These are phyloP conservation scores for Mariannaea elegans DNA, from an alignment of 2,329 filamentous ascomycete species.

Conservation along the genomic window DNA sequence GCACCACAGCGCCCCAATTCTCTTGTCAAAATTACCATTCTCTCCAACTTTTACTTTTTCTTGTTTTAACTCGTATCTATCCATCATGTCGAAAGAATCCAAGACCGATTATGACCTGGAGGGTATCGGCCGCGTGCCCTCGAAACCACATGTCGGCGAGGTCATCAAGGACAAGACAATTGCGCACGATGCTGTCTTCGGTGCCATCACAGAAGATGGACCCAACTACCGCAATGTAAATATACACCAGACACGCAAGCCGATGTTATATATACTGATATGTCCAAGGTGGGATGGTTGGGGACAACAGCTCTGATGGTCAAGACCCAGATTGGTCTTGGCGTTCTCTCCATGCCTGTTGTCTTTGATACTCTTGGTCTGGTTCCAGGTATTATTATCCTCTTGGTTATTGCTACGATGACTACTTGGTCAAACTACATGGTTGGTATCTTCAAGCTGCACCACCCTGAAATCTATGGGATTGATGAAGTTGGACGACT, in stretches of 20 bases:
- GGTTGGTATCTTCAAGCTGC: conserved; percentile 57
- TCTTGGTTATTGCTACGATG: conserved; percentile 50
- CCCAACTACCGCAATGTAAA: conserved; percentile 36
- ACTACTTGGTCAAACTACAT: conserved; percentile 59
- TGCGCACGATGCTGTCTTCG: conserved; percentile 21
- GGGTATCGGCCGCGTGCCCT: no score
- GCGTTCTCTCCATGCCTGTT: conserved; percentile 56
- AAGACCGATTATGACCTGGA: no score
- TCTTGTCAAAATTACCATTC: no score
- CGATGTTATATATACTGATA: no score
- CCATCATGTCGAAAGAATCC: no score
- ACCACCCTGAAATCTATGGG: conserved; percentile 59
- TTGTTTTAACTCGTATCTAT: no score
- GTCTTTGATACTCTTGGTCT: conserved; percentile 55
- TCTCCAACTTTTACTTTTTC: no score
- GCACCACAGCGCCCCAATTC: no score
- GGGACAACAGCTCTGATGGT: conserved; percentile 53
- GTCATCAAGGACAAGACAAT: no score
- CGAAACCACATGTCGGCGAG: no score
- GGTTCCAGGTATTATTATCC: conserved; percentile 55
- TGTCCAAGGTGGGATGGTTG: conserved; percentile 48
- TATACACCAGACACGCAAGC: neutral
- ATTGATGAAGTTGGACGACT: conserved; percentile 60
- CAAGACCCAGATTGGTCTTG: conserved; percentile 54
- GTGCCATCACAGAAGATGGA: conserved; percentile 33